Evolutionary conservation across 176 grass and related monocot genomes (phyloP), one percentile per base, ranked within the genome.

Genomic region (Saccharum spontaneum): DNA sequence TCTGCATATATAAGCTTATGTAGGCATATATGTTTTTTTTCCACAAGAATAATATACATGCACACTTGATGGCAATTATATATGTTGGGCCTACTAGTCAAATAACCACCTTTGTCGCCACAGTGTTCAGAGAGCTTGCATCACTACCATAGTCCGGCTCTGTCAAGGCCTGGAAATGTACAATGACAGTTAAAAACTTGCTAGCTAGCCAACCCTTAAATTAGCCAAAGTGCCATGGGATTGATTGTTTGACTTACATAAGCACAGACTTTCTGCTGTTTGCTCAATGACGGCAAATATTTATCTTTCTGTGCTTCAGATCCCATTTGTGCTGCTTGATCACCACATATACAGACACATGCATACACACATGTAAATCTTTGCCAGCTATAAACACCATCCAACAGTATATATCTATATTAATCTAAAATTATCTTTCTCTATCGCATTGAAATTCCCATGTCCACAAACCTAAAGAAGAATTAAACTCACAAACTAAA

Each of bases 131-230:
- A 72, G 88, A 79, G 79, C 91, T 94, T 11, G 91, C 91, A 77
- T 94, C 91, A 76, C 91, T 94, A 65, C 91, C 88, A 41, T 90
- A 76, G 73, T 94, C 84, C 22, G 91, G 91, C 69, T 93, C 88
- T 49, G 88, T 77, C 86, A 94, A 78, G 49, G 81, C 91, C 91
- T 94, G 62, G 14, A 72, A 54, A 41, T 73, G 40, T 40, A n/a
- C 24, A 81, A 67, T 33, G 28, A 55, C 4, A 52, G 23, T 60
- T 59, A 66, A 77, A 17, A 48, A 7, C 62, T 13, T 31, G 33
- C 52, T 7, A 61, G 75, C 22, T 26, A 5, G 6, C 67, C 10
- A 23, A 24, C 24, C 17, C 9, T 57, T 22, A 8, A 52, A 77
- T 52, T 14, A 10, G 41, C 15, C 17, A 13, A 46, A 76, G 31